Percentiles rank a stretch among this genome's conserved stretches.
Conservation (phyloP, 768 basidiomycete species). For the Cubamyces sp. region DNA sequence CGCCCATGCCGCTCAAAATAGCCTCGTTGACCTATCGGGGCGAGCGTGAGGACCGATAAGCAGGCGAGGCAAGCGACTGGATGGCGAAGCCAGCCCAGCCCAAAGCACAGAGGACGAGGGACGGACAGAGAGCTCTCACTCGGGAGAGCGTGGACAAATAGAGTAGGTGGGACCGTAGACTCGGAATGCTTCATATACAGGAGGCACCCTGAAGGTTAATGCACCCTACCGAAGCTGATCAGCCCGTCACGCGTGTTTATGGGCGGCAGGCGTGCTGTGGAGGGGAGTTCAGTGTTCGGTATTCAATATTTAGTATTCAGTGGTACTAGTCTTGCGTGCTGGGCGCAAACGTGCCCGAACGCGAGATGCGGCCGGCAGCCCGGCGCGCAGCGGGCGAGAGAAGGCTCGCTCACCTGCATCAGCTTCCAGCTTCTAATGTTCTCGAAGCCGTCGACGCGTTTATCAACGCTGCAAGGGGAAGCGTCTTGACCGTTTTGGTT, state of each 20-base stretch:
- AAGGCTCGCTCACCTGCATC: conserved; percentile 1
- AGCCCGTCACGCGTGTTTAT: neutral
- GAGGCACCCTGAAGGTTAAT: conserved; percentile 4
- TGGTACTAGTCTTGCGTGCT: no score
- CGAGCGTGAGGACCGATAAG: conserved; percentile 20
- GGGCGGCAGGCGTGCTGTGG: neutral
- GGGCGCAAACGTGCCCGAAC: neutral
- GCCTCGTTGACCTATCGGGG: conserved; percentile 7
- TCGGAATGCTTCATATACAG: neutral
- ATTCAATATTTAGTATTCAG: no score
- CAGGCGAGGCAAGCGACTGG: conserved; percentile 16
- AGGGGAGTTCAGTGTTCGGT: no score
- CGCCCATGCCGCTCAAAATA: conserved; percentile 18
- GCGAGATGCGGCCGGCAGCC: neutral
- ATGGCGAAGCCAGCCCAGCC: neutral
- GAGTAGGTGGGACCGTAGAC: neutral
- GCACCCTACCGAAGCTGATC: neutral
- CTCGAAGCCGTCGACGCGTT: neutral
- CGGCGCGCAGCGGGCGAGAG: neutral
- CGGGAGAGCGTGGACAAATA: neutral
- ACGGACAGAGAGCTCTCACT: neutral
- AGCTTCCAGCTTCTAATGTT: neutral
- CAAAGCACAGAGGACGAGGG: conserved; percentile 1
- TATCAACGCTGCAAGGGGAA: neutral
- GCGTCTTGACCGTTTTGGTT: neutral